Evolutionary conservation across 2,329 filamentous ascomycete genomes (phyloP).

Genomic region (Stylonectria norvegica): DNA sequence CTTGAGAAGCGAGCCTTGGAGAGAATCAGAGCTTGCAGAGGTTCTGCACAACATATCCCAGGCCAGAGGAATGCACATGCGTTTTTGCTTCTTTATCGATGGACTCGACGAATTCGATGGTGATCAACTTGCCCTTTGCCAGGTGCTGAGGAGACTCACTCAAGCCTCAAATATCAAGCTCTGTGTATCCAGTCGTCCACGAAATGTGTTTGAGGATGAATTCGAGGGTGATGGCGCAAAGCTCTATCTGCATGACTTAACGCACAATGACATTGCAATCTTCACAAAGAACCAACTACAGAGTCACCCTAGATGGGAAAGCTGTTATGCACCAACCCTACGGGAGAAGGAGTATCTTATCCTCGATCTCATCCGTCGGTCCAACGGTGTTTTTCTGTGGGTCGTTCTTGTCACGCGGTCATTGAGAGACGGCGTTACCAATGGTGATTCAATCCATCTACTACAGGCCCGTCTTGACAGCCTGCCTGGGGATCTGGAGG

Average conservation of each 20-base stretch:
- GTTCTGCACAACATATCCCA: not conserved
- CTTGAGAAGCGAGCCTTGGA: not conserved
- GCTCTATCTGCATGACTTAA: not conserved
- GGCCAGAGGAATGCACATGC: not conserved
- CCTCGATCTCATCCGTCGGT: not conserved
- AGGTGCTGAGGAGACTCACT: not conserved
- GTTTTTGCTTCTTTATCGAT: not conserved
- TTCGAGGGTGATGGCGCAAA: not conserved
- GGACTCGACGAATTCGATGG: constrained; percentile 23
- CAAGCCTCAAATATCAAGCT: not conserved
- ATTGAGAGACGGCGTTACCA: not conserved
- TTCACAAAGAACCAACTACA: not conserved
- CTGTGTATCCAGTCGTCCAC: not conserved
- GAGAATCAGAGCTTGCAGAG: not conserved
- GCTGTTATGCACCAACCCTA: not conserved
- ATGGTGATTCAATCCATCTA: not conserved
- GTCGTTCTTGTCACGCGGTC: not conserved
- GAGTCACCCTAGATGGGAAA: not conserved
- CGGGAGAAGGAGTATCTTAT: not conserved
- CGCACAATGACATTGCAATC: not conserved
- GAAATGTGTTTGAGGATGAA: not conserved
- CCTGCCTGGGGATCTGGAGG: not conserved
- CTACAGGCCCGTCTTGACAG: not conserved
- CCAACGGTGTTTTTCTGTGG: not conserved
- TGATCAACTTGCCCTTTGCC: not conserved